These are phyloP conservation scores for Hamamelis virginiana DNA, from an alignment of 164 flowering plant species.

Conservation along the genomic window DNA sequence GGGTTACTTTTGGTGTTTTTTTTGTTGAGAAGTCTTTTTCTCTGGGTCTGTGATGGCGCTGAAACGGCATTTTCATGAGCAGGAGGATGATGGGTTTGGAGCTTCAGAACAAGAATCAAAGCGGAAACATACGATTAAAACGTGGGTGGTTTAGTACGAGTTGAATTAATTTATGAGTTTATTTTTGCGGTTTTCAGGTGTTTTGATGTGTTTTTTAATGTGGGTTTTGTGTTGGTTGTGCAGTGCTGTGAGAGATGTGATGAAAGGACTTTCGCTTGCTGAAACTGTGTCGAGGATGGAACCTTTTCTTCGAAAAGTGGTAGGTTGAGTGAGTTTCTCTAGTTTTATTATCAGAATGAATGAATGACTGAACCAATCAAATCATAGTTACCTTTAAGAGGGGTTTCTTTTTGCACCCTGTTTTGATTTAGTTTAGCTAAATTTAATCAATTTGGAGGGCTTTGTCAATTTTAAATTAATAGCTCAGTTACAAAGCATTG, in stretches of 20 bases:
- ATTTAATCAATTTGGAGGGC: no score
- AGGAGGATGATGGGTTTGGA: conserved; percentile 11
- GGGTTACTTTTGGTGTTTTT: not conserved
- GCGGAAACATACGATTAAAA: conserved; percentile 18
- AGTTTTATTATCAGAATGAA: not conserved
- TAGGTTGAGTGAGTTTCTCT: conserved; percentile 24
- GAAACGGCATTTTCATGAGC: conserved; percentile 30
- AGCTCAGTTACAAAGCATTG: no score
- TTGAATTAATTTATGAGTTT: not conserved
- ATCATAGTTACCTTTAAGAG: no score
- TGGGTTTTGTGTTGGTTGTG: conserved; percentile 15
- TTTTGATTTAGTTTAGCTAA: no score
- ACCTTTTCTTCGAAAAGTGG: conserved; percentile 44
- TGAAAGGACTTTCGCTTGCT: conserved; percentile 20
- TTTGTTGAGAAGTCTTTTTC: not conserved
- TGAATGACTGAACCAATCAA: no score
- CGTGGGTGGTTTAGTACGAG: conserved; percentile 4
- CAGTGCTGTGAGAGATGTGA: conserved; percentile 30
- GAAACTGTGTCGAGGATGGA: conserved; percentile 32
- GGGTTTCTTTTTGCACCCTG: no score
- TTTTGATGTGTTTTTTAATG: not conserved
- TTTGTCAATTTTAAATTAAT: no score
- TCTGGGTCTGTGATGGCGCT: conserved; percentile 26
- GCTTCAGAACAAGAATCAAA: conserved; percentile 24
- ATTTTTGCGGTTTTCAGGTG: no score